These are phyloP conservation scores for Hypholoma sublateritium DNA, from an alignment of 768 basidiomycete genomes.

Conservation along the genomic window DNA sequence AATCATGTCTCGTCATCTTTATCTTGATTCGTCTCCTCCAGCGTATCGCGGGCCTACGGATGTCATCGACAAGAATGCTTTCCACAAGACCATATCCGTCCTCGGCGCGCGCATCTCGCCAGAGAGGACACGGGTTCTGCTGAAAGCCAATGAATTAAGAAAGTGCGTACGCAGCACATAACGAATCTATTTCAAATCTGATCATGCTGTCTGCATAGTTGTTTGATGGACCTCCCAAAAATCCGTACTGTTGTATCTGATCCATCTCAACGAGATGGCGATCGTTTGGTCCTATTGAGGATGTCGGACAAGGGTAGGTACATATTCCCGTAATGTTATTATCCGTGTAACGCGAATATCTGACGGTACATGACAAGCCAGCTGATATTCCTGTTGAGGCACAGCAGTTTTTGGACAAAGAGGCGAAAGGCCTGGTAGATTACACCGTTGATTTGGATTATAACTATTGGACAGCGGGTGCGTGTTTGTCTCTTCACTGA, in stretches of 20 bases:
- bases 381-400: slow-evolving; percentile 65
- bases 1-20: slow-evolving; percentile 37
- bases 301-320: slow-evolving; percentile 58
- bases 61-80: slow-evolving; percentile 60
- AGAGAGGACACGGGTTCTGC: slow-evolving; percentile 49
- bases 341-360: background rate
- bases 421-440: slow-evolving; percentile 53
- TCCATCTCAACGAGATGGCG: slow-evolving; percentile 43
- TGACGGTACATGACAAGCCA: slow-evolving; percentile 44
- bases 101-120: slow-evolving; percentile 68
- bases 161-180: slow-evolving; percentile 40
- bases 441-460: slow-evolving; percentile 73
- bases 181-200: background rate
- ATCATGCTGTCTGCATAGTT: slow-evolving; percentile 33
- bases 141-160: slow-evolving; percentile 59
- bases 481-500: background rate
- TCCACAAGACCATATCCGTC: slow-evolving; percentile 64
- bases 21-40: slow-evolving; percentile 40
- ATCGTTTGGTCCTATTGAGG: slow-evolving; percentile 68
- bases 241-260: slow-evolving; percentile 58
- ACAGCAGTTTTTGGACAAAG: slow-evolving; percentile 52
- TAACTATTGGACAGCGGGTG: slow-evolving; percentile 88
- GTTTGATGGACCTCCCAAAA: slow-evolving; percentile 68
- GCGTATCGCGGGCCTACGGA: slow-evolving; percentile 49
- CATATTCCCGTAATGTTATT: background rate